Conservation (phyloP, 805 yeast species). For the Pichia kluyveri region DNA sequence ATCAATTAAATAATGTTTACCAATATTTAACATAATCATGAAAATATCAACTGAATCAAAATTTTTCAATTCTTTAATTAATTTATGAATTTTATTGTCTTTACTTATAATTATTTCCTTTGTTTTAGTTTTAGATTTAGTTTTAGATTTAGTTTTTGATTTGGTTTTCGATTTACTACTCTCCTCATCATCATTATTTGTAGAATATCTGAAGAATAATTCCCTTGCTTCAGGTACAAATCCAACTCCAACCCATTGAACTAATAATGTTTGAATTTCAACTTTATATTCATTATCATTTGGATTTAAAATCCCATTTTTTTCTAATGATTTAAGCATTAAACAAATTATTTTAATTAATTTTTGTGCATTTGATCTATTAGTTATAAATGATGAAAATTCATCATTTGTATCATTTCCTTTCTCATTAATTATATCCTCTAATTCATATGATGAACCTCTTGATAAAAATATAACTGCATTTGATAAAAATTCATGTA, state of each 20-base stretch:
- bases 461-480: slow-evolving; percentile 36
- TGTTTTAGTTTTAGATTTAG: background rate
- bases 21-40: slow-evolving; percentile 15
- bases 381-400: slow-evolving; percentile 16
- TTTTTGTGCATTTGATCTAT: slow-evolving; percentile 27
- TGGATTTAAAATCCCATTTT: slow-evolving; percentile 32
- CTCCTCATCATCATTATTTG: background rate
- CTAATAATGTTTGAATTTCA: slow-evolving; percentile 50
- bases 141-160: too few species aligned
- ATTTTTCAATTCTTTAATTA: slow-evolving; percentile 4
- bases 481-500: slow-evolving; percentile 63
- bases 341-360: slow-evolving; percentile 49
- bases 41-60: slow-evolving; percentile 10
- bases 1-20: slow-evolving; percentile 12
- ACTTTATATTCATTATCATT: slow-evolving; percentile 44
- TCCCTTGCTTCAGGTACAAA: slow-evolving; percentile 52
- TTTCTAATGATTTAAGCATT: slow-evolving; percentile 48
- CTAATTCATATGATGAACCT: slow-evolving; percentile 21
- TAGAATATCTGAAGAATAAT: slow-evolving; percentile 29
- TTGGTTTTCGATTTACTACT: too few species aligned
- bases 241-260: slow-evolving; percentile 53
- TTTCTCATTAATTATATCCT: slow-evolving; percentile 7
- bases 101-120: background rate
- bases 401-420: background rate
- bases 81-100: slow-evolving; percentile 2